These are phyloP conservation scores for Fusarium haematococcum DNA, from an alignment of 2,329 filamentous ascomycete genomes.

Conservation along the genomic window DNA sequence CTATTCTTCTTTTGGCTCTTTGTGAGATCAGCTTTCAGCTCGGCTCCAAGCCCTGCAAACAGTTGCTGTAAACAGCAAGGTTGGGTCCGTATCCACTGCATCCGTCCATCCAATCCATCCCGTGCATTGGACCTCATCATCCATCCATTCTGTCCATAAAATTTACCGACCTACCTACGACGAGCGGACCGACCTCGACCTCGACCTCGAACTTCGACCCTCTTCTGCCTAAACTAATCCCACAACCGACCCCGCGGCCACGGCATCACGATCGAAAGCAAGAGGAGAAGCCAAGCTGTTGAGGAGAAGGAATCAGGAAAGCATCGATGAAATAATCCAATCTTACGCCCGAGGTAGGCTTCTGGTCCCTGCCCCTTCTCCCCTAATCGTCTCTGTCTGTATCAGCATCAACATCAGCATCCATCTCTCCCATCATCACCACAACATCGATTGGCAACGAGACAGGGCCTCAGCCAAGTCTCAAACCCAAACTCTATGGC, in stretches of 20 bases:
- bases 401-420: constrained; percentile 27
- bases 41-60: constrained; percentile 15
- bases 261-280: constrained; percentile 19
- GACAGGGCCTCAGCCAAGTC: constrained; percentile 27
- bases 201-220: constrained; percentile 8
- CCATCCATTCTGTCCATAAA: constrained; percentile 23
- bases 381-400: constrained; percentile 18
- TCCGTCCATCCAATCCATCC: constrained; percentile 37
- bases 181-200: constrained; percentile 26
- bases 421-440: constrained; percentile 5
- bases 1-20: not conserved
- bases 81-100: constrained; percentile 40
- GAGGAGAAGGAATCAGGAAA: constrained; percentile 12
- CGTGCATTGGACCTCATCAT: constrained; percentile 27
- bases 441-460: constrained; percentile 35
- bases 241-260: constrained; percentile 36
- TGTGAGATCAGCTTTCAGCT: not conserved
- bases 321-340: constrained; percentile 10
- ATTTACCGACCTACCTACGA: constrained; percentile 36
- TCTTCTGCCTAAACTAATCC: constrained; percentile 43
- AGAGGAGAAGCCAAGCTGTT: constrained; percentile 7
- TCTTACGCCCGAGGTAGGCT: constrained; percentile 21
- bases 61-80: constrained; percentile 40
- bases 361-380: constrained; percentile 3
- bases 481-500: constrained; percentile 10